These are phyloP conservation scores for Corymbia maculata DNA, from an alignment of 345 rosid species.

Conservation along the genomic window DNA sequence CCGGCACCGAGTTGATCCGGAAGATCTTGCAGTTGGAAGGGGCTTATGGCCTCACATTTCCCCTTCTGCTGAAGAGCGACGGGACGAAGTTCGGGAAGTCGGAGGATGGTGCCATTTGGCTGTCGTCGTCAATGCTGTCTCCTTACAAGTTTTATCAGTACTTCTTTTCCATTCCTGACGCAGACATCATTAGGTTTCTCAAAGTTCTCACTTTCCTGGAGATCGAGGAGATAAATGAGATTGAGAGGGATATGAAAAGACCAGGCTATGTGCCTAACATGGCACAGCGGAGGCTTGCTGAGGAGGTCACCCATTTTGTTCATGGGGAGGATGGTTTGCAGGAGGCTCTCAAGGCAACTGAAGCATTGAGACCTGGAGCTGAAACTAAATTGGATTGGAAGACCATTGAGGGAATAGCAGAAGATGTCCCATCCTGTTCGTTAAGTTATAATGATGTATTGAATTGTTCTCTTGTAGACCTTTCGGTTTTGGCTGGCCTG, in stretches of 20 bases:
- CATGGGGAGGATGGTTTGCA: slow-evolving; percentile 84
- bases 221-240: slow-evolving; percentile 50
- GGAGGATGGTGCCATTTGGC: slow-evolving; percentile 98
- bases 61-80: slow-evolving; percentile 76
- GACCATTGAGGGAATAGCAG: slow-evolving; percentile 74
- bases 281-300: slow-evolving; percentile 72
- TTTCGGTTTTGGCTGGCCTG: slow-evolving; percentile 73
- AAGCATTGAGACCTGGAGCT: slow-evolving; percentile 86
- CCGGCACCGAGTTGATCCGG: slow-evolving; percentile 83
- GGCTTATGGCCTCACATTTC: slow-evolving; percentile 86
- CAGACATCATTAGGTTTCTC: slow-evolving; percentile 69
- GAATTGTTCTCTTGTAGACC: slow-evolving; percentile 50
- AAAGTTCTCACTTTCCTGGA: slow-evolving; percentile 70
- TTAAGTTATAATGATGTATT: slow-evolving; percentile 45
- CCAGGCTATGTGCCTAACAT: slow-evolving; percentile 67
- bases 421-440: slow-evolving; percentile 83
- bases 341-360: slow-evolving; percentile 89
- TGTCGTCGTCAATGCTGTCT: slow-evolving; percentile 60
- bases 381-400: slow-evolving; percentile 89
- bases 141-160: slow-evolving; percentile 93
- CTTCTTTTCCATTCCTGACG: slow-evolving; percentile 86
- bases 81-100: slow-evolving; percentile 97
- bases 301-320: slow-evolving; percentile 84
- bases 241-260: slow-evolving; percentile 59
- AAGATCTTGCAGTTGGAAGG: slow-evolving; percentile 69